Evolutionary conservation across 768 basidiomycete species (phyloP), one percentile per base, ranked within the genome.

Genomic region (Suillus tomentosus): DNA sequence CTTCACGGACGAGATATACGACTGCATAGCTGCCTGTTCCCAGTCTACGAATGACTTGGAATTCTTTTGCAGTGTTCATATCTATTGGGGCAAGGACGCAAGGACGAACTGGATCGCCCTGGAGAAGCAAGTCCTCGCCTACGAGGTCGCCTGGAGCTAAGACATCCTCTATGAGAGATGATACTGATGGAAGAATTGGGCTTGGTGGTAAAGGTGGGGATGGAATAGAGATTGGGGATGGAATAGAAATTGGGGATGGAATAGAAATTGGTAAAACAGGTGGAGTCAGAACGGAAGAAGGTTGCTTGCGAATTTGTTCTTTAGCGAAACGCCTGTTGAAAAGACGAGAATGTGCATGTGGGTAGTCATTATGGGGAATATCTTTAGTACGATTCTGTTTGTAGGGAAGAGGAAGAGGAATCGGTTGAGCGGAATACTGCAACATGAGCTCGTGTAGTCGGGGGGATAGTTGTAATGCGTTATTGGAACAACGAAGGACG

Each of bases 1-100:
- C 84, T 76, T 93, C 90, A 55, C 87, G 86, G 34, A 97, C 95
- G 65, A 94, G 88, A 74, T 97, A 98, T 62, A 97, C 95, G 71
- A 95, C 91, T 17, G 95, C 95, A 74, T 96, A 97, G 66, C 89
- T 91, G 69, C 95, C 95, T 0, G 91, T 88, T 57, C 95, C 95
- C 60, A 96, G 86, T 66, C 86, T 87, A 63, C 91, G 82, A 68
- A 96, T 85, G 74, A 98, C 94, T 79, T 94, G 85, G 65, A 96
- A 94, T 68, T 88, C 87, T 24, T 76, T 79, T 17, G 87, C 88
- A 64, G 80, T 74, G 64, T 81, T 70, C 51, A 67, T 69, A 36
- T 74, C 71, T 58, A 77, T 72, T 27, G 71, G 73, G 2, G 76
- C 71, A 31, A 74, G 82, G 57, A 91, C 85, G 7, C 40, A 58